Evolutionary conservation across 2,329 filamentous ascomycete genomes (phyloP).

Genomic region (Chaetomiaceae sp.): DNA sequence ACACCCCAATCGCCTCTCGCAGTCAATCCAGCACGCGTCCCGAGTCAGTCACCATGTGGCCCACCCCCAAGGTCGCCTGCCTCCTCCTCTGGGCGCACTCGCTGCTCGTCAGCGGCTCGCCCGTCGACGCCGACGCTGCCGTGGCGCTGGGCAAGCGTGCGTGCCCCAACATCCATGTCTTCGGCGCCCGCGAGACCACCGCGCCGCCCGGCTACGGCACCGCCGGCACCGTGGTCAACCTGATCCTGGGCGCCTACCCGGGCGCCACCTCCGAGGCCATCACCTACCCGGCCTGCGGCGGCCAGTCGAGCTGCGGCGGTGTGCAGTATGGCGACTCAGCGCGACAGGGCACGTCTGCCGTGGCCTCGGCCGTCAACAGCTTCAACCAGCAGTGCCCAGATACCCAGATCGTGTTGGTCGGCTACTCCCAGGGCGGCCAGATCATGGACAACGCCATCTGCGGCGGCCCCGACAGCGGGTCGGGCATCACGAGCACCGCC

Average conservation of each 20-base stretch:
- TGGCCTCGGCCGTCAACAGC: constrained; percentile 49
- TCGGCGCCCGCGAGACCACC: constrained; percentile 47
- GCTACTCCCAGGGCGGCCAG: constrained; percentile 59
- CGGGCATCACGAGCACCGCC: constrained; percentile 40
- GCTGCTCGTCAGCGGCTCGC: constrained; percentile 22
- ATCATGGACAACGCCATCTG: constrained; percentile 59
- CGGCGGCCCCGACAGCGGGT: constrained; percentile 46
- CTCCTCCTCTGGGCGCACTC: constrained; percentile 23
- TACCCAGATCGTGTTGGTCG: constrained; percentile 54
- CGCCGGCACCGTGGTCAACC: constrained; percentile 39
- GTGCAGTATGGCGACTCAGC: constrained; percentile 51
- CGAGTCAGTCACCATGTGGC: constrained; percentile 21
- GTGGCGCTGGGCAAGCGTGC: constrained; percentile 26
- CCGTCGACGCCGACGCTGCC: constrained; percentile 16
- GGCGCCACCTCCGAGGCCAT: constrained; percentile 43
- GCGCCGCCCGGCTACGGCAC: constrained; percentile 40
- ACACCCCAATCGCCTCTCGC: too few relatives aligned
- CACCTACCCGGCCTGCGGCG: constrained; percentile 52
- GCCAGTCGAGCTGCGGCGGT: constrained; percentile 48
- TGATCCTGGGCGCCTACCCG: constrained; percentile 37
- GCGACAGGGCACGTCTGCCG: constrained; percentile 47
- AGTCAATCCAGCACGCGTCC: too few relatives aligned
- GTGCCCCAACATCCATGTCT: constrained; percentile 43
- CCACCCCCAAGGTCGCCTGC: constrained; percentile 22
- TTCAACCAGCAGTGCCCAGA: constrained; percentile 50